Evolutionary conservation across 768 basidiomycete species (phyloP).

Genomic region (Lanmaoa rubissima): DNA sequence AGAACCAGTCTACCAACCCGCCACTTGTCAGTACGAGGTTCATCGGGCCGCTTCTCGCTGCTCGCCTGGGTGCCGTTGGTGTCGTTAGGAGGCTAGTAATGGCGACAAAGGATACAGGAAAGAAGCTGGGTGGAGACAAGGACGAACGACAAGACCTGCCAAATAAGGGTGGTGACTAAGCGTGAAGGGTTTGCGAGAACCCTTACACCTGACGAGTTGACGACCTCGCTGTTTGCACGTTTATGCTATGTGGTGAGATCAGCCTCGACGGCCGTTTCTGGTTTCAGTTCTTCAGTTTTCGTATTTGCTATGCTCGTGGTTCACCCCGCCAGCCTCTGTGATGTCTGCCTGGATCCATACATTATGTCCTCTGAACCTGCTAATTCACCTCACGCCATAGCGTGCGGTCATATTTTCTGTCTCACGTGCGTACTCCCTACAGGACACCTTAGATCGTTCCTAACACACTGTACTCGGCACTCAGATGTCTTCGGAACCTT

Average conservation of each 20-base stretch:
- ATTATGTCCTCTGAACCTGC: slow-evolving; percentile 44
- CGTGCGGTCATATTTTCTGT: slow-evolving; percentile 79
- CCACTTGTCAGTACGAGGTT: slow-evolving; percentile 26
- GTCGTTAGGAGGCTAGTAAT: background rate
- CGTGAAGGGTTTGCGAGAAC: slow-evolving; percentile 11
- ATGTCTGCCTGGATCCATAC: slow-evolving; percentile 71
- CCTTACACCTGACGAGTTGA: slow-evolving; percentile 16
- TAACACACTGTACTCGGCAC: slow-evolving; percentile 2
- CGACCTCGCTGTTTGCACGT: slow-evolving; percentile 28
- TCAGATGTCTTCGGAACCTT: slow-evolving; percentile 55
- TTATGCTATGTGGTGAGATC: slow-evolving; percentile 36
- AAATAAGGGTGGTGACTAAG: slow-evolving; percentile 26
- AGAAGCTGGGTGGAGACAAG: no score
- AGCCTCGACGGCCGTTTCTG: slow-evolving; percentile 27
- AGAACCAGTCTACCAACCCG: background rate
- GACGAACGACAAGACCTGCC: slow-evolving; percentile 19
- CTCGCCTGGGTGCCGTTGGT: slow-evolving; percentile 29
- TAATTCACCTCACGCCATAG: slow-evolving; percentile 64
- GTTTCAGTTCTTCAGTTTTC: slow-evolving; percentile 21
- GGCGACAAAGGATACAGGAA: background rate
- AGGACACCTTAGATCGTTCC: slow-evolving; percentile 11
- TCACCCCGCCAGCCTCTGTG: slow-evolving; percentile 70
- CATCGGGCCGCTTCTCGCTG: slow-evolving; percentile 33
- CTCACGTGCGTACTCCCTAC: slow-evolving; percentile 46
- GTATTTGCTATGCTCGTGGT: slow-evolving; percentile 53